Conservation (phyloP, 2,329 filamentous ascomycete species). For the Aspergillus neoniger region DNA sequence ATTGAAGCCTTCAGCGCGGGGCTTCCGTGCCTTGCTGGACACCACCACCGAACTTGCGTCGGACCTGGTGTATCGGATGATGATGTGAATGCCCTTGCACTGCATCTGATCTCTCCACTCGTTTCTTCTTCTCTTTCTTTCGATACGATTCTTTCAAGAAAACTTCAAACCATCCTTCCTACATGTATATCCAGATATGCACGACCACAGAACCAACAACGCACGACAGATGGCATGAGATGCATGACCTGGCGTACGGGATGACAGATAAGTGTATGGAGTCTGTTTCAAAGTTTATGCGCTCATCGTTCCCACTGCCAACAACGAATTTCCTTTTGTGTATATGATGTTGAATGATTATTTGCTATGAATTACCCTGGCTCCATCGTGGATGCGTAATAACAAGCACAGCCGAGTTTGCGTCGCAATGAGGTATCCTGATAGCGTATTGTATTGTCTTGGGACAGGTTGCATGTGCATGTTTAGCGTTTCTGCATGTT, state of each 20-base stretch:
- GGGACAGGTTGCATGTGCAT: background rate
- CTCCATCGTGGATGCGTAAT: background rate
- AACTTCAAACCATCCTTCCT: background rate
- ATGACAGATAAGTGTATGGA: conserved; percentile 1
- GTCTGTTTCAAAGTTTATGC: background rate
- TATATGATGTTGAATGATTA: conserved; percentile 3
- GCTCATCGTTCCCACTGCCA: background rate
- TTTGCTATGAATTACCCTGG: background rate
- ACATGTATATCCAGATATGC: background rate
- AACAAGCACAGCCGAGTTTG: background rate
- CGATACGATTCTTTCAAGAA: conserved; percentile 11
- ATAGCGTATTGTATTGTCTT: background rate
- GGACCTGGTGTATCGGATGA: conserved; percentile 46
- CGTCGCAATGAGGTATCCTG: background rate
- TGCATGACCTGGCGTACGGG: conserved; percentile 6
- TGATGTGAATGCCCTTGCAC: conserved; percentile 28
- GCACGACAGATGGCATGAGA: conserved; percentile 1
- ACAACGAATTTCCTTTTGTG: conserved; percentile 5
- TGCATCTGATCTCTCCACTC: conserved; percentile 7
- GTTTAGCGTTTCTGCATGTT: background rate
- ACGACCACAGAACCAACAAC: background rate
- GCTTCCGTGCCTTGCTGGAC: conserved; percentile 41
- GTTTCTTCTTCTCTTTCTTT: conserved; percentile 13
- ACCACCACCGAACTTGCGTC: conserved; percentile 43
- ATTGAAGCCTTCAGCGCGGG: conserved; percentile 30